These are phyloP conservation scores for Bolboschoenus planiculmis DNA, from an alignment of 176 grass and related monocot genomes.

Conservation along the genomic window DNA sequence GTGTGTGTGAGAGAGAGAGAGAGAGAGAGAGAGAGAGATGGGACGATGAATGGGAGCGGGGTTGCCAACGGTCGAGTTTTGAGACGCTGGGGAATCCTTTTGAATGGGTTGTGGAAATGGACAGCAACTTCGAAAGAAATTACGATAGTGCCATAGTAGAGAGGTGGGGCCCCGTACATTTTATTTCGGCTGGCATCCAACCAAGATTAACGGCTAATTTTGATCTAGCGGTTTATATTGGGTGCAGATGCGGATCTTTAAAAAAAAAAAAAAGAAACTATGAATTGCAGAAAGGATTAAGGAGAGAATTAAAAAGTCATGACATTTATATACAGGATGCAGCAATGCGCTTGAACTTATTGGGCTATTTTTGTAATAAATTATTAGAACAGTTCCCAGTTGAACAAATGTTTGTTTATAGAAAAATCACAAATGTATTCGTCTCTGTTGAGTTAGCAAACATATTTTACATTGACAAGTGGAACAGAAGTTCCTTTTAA, in stretches of 20 bases:
- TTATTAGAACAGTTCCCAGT: no score
- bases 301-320: background rate
- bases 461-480: no score
- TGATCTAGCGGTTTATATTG: background rate
- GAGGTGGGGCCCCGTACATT: no score
- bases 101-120: background rate
- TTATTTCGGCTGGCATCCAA: background rate
- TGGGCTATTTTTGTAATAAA: no score
- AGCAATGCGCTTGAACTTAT: background rate
- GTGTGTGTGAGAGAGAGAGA: background rate
- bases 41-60: constrained; percentile 1
- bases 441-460: background rate
- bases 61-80: constrained; percentile 13
- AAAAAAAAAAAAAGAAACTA: no score
- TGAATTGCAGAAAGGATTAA: no score
- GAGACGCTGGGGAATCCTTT: background rate
- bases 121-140: background rate
- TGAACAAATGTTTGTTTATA: background rate
- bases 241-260: background rate
- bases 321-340: background rate
- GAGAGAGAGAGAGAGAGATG: background rate
- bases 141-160: background rate
- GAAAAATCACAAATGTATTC: background rate
- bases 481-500: no score
- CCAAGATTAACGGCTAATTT: constrained; percentile 9